Conservation (phyloP, 176 grass and related monocot genomes). For the Zoysia pacifica region DNA sequence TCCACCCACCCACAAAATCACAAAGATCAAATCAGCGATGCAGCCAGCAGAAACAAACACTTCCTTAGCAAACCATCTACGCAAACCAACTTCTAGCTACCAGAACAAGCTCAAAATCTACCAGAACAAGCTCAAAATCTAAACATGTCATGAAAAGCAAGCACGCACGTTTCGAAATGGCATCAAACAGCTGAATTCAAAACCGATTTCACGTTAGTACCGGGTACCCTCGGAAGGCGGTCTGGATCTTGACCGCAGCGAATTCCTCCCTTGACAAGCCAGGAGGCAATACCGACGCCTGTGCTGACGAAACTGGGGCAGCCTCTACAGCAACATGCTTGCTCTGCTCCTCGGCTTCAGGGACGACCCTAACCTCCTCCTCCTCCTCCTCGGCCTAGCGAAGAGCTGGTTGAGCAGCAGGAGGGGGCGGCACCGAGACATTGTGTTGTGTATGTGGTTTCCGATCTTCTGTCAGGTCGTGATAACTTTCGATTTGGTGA, state of each 20-base stretch:
- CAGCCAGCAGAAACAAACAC: slow-evolving; percentile 3
- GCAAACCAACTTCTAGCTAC: background rate
- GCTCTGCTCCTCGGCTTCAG: slow-evolving; percentile 66
- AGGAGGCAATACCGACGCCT: slow-evolving; percentile 28
- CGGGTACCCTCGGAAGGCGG: slow-evolving; percentile 89
- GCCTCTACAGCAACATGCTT: slow-evolving; percentile 51
- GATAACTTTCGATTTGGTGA: too few relatives aligned
- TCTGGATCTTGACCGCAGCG: slow-evolving; percentile 93
- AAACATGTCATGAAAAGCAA: slow-evolving; percentile 10
- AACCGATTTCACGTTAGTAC: slow-evolving; percentile 52
- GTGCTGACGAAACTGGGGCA: background rate
- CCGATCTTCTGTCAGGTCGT: too few relatives aligned
- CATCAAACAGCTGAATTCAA: slow-evolving; percentile 26
- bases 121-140: background rate
- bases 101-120: slow-evolving; percentile 1
- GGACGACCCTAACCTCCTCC: slow-evolving; percentile 58
- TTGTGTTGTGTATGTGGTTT: background rate
- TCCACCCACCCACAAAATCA: background rate
- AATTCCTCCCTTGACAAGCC: slow-evolving; percentile 75
- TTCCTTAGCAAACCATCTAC: background rate
- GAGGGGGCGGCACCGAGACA: slow-evolving; percentile 50
- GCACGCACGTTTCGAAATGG: slow-evolving; percentile 27
- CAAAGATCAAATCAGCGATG: slow-evolving; percentile 8
- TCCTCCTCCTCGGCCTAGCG: slow-evolving; percentile 44
- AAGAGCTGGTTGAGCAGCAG: slow-evolving; percentile 25